Evolutionary conservation across 2,329 filamentous ascomycete species (phyloP).

Genomic region (Aspergillus persii): DNA sequence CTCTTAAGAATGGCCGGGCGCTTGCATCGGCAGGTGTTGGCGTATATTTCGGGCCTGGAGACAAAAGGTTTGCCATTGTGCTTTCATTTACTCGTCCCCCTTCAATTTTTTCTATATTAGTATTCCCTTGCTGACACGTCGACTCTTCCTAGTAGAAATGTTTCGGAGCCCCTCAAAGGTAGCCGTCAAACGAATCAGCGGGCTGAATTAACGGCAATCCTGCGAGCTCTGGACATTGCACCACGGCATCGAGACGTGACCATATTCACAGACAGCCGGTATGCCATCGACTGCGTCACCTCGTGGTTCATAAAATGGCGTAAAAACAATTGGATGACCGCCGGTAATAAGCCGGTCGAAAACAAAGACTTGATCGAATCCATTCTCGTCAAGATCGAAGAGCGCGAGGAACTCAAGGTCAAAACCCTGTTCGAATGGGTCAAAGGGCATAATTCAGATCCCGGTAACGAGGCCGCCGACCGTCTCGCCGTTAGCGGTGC

Average conservation of each 20-base stretch:
- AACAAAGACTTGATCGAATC: slow-evolving; percentile 81
- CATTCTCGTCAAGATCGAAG: slow-evolving; percentile 68
- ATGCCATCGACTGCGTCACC: slow-evolving; percentile 85
- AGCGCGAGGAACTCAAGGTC: slow-evolving; percentile 60
- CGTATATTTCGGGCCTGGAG: slow-evolving; percentile 62
- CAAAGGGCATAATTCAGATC: slow-evolving; percentile 73
- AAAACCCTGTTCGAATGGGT: slow-evolving; percentile 80
- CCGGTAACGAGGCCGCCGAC: slow-evolving; percentile 81
- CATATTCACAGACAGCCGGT: slow-evolving; percentile 86
- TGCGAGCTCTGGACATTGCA: slow-evolving; percentile 75
- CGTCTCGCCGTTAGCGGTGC: slow-evolving; percentile 69
- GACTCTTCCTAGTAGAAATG: slow-evolving; percentile 50
- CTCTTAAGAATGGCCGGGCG: slow-evolving; percentile 56
- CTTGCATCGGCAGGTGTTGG: slow-evolving; percentile 60
- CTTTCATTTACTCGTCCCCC: not conserved
- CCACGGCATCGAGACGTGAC: slow-evolving; percentile 66
- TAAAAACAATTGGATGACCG: slow-evolving; percentile 73
- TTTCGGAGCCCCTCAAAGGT: slow-evolving; percentile 74
- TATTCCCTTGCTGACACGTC: slow-evolving; percentile 18
- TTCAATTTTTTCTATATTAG: not conserved
- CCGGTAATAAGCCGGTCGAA: slow-evolving; percentile 68
- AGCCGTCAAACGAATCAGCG: slow-evolving; percentile 87
- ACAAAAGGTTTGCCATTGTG: slow-evolving; percentile 48
- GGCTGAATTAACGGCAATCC: slow-evolving; percentile 87
- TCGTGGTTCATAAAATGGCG: slow-evolving; percentile 80